phyloP scores from a whole-genome alignment of 2,329 filamentous ascomycete genomes.

The Rugonectria rugulosa region DNA sequence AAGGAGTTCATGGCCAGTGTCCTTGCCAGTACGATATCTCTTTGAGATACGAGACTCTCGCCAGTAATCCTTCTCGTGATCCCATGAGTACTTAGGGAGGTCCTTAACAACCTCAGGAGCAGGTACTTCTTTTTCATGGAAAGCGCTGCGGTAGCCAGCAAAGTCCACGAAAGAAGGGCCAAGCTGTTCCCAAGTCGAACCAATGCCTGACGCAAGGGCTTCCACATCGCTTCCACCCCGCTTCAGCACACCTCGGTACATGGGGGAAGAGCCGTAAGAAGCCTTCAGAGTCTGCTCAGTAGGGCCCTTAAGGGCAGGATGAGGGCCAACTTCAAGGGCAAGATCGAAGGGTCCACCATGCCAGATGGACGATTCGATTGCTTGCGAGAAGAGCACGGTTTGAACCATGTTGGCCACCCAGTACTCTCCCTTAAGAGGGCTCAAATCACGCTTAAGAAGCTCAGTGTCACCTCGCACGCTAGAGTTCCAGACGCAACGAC shows the following conservation, averaged over 20 bases:
- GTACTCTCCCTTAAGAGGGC: constrained; percentile 33
- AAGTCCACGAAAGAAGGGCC: constrained; percentile 6
- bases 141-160: constrained; percentile 5
- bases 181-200: constrained; percentile 4
- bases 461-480: constrained; percentile 24
- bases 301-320: constrained; percentile 54
- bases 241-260: constrained; percentile 10
- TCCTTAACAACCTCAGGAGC: constrained; percentile 2
- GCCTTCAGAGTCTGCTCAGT: constrained; percentile 45
- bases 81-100: constrained; percentile 14
- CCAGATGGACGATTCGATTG: constrained; percentile 30
- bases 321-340: constrained; percentile 55
- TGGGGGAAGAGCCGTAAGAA: neutral
- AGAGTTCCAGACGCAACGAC: constrained; percentile 24
- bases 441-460: constrained; percentile 18
- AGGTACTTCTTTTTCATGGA: constrained; percentile 2
- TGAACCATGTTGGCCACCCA: constrained; percentile 47
- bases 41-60: constrained; percentile 10
- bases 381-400: constrained; percentile 44
- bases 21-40: constrained; percentile 13
- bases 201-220: constrained; percentile 3
- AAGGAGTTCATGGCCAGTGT: constrained; percentile 11
- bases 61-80: constrained; percentile 13
- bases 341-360: constrained; percentile 20
- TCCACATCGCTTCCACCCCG: constrained; percentile 3